These are phyloP conservation scores for Hysterium pulicare DNA, from an alignment of 2,329 filamentous ascomycete genomes.

Conservation along the genomic window DNA sequence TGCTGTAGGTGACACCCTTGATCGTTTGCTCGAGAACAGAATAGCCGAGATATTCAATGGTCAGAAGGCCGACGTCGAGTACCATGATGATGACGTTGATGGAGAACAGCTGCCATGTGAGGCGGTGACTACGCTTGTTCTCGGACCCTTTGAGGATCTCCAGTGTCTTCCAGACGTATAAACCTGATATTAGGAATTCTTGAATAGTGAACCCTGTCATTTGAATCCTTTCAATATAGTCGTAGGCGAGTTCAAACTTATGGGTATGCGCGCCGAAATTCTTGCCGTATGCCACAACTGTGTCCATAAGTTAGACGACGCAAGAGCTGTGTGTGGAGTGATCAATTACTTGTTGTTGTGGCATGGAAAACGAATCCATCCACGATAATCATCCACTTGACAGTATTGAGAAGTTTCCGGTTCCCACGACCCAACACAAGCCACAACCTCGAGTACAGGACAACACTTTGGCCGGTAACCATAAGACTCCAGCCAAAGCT, in stretches of 20 bases:
- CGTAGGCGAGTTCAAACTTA: constrained; percentile 28
- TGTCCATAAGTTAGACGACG: constrained; percentile 10
- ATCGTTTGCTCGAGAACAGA: constrained; percentile 36
- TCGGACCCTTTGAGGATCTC: constrained; percentile 40
- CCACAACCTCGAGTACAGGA: constrained; percentile 55
- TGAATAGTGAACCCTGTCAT: constrained; percentile 39
- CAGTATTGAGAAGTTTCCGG: constrained; percentile 38
- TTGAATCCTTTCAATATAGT: constrained; percentile 37
- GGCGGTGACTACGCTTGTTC: constrained; percentile 10
- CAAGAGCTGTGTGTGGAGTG: too few species aligned
- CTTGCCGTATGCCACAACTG: constrained; percentile 51
- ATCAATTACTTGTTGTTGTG: constrained; percentile 37
- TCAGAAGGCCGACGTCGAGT: constrained; percentile 34
- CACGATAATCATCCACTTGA: constrained; percentile 54
- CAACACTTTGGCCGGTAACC: constrained; percentile 59
- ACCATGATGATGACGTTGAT: constrained; percentile 39
- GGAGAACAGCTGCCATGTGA: constrained; percentile 34
- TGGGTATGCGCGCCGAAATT: constrained; percentile 46
- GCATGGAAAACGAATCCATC: constrained; percentile 52
- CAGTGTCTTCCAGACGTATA: constrained; percentile 49
- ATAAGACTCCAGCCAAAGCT: constrained; percentile 54
- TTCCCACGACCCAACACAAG: constrained; percentile 51
- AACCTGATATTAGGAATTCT: constrained; percentile 28
- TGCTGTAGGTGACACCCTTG: constrained; percentile 38
- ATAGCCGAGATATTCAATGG: constrained; percentile 28